These are phyloP conservation scores for Papiliotrema fonsecae DNA, from an alignment of 1,284 basidiomycete species.

Conservation along the genomic window DNA sequence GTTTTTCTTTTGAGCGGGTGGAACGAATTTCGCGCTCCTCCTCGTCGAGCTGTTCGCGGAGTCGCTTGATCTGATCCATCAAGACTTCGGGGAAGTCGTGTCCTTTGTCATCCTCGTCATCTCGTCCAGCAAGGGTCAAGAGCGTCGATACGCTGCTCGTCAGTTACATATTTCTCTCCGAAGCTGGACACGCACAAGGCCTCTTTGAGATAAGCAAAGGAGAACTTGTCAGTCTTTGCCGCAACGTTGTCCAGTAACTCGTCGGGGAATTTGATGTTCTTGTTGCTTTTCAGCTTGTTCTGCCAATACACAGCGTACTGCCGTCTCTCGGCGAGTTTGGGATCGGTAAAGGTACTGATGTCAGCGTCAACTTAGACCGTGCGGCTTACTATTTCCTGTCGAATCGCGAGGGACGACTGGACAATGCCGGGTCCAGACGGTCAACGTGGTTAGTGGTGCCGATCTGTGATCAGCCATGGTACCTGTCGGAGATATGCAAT, in stretches of 20 bases:
- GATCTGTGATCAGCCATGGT: conserved; percentile 44
- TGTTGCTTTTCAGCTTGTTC: conserved; percentile 60
- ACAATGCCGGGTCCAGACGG: conserved; percentile 66
- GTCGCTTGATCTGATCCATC: conserved; percentile 56
- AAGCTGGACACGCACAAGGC: conserved; percentile 59
- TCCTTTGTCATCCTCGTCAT: conserved; percentile 10
- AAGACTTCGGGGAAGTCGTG: conserved; percentile 54
- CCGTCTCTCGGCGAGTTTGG: conserved; percentile 58
- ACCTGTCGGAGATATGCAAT: not conserved
- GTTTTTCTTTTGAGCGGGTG: no score
- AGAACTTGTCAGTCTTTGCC: conserved; percentile 60
- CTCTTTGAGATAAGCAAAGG: conserved; percentile 78
- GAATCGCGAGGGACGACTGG: conserved; percentile 70
- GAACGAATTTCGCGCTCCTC: no score
- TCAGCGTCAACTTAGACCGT: not conserved
- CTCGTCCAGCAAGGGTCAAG: conserved; percentile 22
- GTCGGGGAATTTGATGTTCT: conserved; percentile 62
- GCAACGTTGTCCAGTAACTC: conserved; percentile 59
- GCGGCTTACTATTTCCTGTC: conserved; percentile 71
- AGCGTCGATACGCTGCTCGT: conserved; percentile 31
- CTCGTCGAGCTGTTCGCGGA: conserved; percentile 41
- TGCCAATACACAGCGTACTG: conserved; percentile 73
- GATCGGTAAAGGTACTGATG: conserved; percentile 53
- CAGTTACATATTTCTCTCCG: not conserved
- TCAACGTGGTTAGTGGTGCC: conserved; percentile 80